These are phyloP conservation scores for Phytophthora cajani DNA, from an alignment of 352 stramenopile species.

Conservation along the genomic window DNA sequence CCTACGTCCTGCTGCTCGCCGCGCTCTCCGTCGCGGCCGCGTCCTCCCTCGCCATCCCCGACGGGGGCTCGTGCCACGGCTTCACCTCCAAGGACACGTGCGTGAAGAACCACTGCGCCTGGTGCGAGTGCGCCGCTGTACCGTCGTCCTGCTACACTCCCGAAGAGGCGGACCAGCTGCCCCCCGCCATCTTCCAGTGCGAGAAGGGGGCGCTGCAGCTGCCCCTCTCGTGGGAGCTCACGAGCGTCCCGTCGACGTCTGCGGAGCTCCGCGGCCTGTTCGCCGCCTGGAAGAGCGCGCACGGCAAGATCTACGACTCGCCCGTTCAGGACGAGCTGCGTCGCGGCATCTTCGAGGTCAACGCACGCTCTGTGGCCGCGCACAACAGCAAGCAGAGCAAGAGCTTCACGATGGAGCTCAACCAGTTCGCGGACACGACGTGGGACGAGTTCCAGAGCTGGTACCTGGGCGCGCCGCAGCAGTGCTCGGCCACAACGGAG, in stretches of 20 bases:
- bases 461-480: constrained; percentile 72
- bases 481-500: constrained; percentile 77
- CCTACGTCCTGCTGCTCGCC: neutral
- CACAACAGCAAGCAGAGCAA: constrained; percentile 62
- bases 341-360: constrained; percentile 62
- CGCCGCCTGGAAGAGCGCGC: constrained; percentile 48
- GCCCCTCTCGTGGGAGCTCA: constrained; percentile 46
- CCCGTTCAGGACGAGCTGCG: constrained; percentile 59
- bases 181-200: constrained; percentile 80
- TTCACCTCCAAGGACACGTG: constrained; percentile 58
- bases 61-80: constrained; percentile 57
- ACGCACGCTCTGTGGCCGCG: constrained; percentile 59
- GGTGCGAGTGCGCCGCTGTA: constrained; percentile 81
- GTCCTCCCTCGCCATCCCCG: neutral
- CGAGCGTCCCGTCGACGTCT: constrained; percentile 33
- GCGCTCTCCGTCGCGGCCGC: neutral
- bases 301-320: constrained; percentile 62
- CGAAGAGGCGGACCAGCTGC: constrained; percentile 68
- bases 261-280: constrained; percentile 53
- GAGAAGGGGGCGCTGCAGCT: constrained; percentile 38
- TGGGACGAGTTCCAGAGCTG: constrained; percentile 81
- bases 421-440: constrained; percentile 77
- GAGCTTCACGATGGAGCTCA: constrained; percentile 77
- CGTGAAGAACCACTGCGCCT: constrained; percentile 64
- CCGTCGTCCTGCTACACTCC: constrained; percentile 81